Evolutionary conservation across 2,329 filamentous ascomycete species (phyloP).

Genomic region (Aureobasidium sp.): DNA sequence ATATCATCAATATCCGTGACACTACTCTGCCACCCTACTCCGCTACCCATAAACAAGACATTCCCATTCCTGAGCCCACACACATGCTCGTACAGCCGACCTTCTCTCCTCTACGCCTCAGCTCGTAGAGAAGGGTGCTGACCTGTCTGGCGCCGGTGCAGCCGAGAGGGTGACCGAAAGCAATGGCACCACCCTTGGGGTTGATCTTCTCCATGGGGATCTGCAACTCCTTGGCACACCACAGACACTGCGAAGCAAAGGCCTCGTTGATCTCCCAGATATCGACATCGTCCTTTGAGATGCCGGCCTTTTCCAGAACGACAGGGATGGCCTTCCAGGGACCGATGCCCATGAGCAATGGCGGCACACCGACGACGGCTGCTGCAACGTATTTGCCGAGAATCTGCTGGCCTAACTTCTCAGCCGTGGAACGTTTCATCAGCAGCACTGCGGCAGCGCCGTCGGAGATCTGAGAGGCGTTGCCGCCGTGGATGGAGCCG

Average conservation of each 20-base stretch:
- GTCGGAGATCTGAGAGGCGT: conserved; percentile 91
- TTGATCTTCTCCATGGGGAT: conserved; percentile 84
- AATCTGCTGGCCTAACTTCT: conserved; percentile 79
- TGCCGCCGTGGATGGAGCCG: conserved; percentile 91
- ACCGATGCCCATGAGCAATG: conserved; percentile 91
- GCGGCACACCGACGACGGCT: conserved; percentile 79
- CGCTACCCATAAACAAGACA: conserved; percentile 98
- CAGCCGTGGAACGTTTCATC: conserved; percentile 89
- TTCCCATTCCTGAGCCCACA: conserved; percentile 85
- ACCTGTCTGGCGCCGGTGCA: conserved; percentile 94
- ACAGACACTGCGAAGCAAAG: conserved; percentile 90
- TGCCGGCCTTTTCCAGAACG: conserved; percentile 78
- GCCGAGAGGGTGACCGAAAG: conserved; percentile 86
- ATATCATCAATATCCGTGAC: too few species aligned
- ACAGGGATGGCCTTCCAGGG: conserved; percentile 95
- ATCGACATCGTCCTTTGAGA: conserved; percentile 84
- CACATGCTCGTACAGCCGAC: conserved; percentile 92
- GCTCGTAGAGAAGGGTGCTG: conserved; percentile 82
- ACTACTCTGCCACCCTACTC: conserved; percentile 50
- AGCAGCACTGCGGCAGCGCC: conserved; percentile 90
- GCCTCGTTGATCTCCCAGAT: conserved; percentile 99
- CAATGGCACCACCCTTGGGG: conserved; percentile 93
- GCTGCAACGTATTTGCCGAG: conserved; percentile 88
- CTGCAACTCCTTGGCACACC: conserved; percentile 83
- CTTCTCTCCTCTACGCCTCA: conserved; percentile 75